Evolutionary conservation across 2,329 filamentous ascomycete genomes (phyloP), one percentile per base, ranked within the genome.

Genomic region (Exophiala mesophila): DNA sequence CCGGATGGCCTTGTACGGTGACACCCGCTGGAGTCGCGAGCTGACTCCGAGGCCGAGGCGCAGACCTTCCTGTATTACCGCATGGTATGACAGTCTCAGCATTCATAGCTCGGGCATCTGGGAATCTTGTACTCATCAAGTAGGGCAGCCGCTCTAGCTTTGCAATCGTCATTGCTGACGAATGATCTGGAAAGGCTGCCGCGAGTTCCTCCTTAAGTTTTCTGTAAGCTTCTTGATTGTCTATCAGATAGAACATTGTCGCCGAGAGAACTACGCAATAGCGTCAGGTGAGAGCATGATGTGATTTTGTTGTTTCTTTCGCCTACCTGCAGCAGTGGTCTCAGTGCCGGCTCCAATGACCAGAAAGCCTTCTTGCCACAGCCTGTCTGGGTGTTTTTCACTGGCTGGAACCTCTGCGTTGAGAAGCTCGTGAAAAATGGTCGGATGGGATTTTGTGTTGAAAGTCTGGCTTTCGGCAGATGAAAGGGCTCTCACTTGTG

Each of bases 161-260:
- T 16, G 29, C 10, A n/a, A 10, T 28, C 7, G 10, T 30, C 10
- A 19, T 24, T 18, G 31, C 8, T 3, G 5, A n/a, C 4, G 5
- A 19, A 5, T 32, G 32, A 16, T 29, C 40, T 50, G 40, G n/a
- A 53, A 49, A 5, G 37, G 50, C 2, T 55, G 57, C 60, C 53
- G 6, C n/a, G 8, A 46, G 23, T 19, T 35, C 42, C 10, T 34
- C 20, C 12, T n/a, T 20, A 3, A 39, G 26, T 16, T 19, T 44
- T 15, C 23, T 4, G 3, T n/a, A 13, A 4, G 9, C 6, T 16
- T 5, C 5, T 4, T 20, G 34, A 10, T 39, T n/a, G 17, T n/a
- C 13, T 6, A 56, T 39, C 3, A 64, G 42, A 47, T 63, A 36
- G 15, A 61, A 63, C 15, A 55, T 54, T 3, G 57, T 50, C 2